phyloP scores from a whole-genome alignment of 805 yeast genomes.

The Yarrowia sp. region DNA sequence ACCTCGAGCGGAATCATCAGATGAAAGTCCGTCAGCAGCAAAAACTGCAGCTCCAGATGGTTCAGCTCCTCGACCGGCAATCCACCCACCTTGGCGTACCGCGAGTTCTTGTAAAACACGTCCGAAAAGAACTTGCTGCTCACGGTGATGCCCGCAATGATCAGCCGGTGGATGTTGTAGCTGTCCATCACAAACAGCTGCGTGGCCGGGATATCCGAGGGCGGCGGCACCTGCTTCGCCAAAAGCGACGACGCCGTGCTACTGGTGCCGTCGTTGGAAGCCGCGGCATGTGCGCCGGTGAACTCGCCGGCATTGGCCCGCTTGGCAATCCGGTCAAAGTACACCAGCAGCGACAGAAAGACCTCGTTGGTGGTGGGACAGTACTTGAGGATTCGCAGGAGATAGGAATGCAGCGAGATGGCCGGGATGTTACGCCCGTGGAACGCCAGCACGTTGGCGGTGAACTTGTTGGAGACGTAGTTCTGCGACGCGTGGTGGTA shows the following conservation, averaged over 20 bases:
- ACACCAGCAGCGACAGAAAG: conserved; percentile 84
- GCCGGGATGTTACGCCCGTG: conserved; percentile 97
- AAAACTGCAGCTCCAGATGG: conserved; percentile 87
- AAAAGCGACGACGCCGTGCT: conserved; percentile 16
- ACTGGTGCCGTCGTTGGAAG: conserved; percentile 5
- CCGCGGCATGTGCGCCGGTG: conserved; percentile 31
- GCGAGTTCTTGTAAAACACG: conserved; percentile 89
- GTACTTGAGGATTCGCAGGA: conserved; percentile 88
- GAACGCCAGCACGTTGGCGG: conserved; percentile 71
- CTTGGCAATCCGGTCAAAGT: conserved; percentile 92
- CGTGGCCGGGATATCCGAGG: conserved; percentile 47
- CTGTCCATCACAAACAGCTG: conserved; percentile 94
- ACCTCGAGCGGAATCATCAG: conserved; percentile 89
- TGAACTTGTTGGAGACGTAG: conserved; percentile 44
- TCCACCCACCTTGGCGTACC: conserved; percentile 95
- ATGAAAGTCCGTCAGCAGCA: conserved; percentile 82
- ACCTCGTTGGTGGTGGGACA: conserved; percentile 99
- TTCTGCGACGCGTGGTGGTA: conserved; percentile 53
- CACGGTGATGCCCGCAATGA: conserved; percentile 94
- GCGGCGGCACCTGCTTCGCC: conserved; percentile 36
- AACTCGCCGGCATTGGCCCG: conserved; percentile 61
- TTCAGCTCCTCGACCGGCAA: conserved; percentile 91
- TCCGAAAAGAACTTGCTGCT: conserved; percentile 94
- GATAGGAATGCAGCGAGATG: conserved; percentile 87
- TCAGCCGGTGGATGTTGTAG: conserved; percentile 90